phyloP scores from a whole-genome alignment of 2,329 filamentous ascomycete species.

The Cladophialophora chaetospira region DNA sequence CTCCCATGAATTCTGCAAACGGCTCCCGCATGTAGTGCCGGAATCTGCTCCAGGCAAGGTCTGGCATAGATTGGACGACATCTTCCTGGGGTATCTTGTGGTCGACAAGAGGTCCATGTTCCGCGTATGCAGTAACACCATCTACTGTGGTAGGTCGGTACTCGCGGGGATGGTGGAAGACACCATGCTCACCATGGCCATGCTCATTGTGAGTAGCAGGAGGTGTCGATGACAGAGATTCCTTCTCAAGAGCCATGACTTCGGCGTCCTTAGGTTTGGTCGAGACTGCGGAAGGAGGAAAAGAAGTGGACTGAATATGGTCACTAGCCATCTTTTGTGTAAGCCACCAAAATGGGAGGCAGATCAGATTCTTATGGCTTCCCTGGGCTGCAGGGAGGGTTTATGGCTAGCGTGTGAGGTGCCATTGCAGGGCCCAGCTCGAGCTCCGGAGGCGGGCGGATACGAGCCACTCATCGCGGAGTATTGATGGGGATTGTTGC shows the following conservation, averaged over 20 bases:
- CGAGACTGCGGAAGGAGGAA: neutral
- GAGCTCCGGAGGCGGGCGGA: constrained; percentile 17
- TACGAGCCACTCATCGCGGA: constrained; percentile 17
- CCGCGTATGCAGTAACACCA: constrained; percentile 29
- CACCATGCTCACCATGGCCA: too few species aligned
- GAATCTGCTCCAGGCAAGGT: constrained; percentile 56
- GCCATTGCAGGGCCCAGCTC: constrained; percentile 4
- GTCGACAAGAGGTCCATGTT: constrained; percentile 38
- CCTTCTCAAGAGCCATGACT: constrained; percentile 27
- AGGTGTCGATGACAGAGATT: constrained; percentile 23
- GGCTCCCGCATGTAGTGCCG: constrained; percentile 57
- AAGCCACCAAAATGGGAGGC: constrained; percentile 4
- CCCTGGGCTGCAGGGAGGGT: neutral
- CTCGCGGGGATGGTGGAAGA: constrained; percentile 10
- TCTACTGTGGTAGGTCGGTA: constrained; percentile 27
- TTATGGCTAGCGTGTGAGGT: neutral
- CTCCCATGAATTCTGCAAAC: constrained; percentile 69
- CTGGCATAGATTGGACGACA: constrained; percentile 31
- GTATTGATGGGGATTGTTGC: neutral
- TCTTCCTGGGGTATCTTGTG: constrained; percentile 38
- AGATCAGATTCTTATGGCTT: constrained; percentile 18
- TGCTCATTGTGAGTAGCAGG: constrained; percentile 26
- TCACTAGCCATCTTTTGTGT: constrained; percentile 10
- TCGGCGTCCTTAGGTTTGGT: constrained; percentile 8
- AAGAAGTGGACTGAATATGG: constrained; percentile 2